Evolutionary conservation across 2,329 filamentous ascomycete species (phyloP).

Genomic region (Cadophora sp.): DNA sequence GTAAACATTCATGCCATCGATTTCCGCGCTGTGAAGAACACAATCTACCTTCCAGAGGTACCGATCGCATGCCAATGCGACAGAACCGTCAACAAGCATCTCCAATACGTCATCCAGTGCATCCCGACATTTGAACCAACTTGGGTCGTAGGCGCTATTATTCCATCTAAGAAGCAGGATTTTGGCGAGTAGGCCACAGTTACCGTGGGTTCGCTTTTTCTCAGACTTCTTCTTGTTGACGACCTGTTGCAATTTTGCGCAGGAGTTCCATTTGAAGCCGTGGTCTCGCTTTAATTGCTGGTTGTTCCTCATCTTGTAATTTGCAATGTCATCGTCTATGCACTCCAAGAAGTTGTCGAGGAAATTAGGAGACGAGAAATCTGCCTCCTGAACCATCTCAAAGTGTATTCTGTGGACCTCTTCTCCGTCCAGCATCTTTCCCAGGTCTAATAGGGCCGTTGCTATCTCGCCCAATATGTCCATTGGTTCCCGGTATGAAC

Average conservation of each 20-base stretch:
- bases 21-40: background rate
- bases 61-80: background rate
- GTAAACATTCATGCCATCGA: background rate
- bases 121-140: conserved; percentile 9
- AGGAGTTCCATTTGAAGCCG: background rate
- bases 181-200: conserved; percentile 2
- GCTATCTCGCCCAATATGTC: background rate
- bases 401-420: conserved; percentile 1
- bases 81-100: conserved; percentile 10
- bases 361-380: background rate
- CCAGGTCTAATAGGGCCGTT: background rate
- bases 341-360: background rate
- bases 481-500: background rate
- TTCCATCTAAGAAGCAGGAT: conserved; percentile 1
- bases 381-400: background rate
- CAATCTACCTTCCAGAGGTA: conserved; percentile 7
- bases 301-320: background rate
- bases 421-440: background rate
- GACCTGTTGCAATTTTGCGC: background rate
- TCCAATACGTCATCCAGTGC: background rate
- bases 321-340: background rate
- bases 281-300: background rate
- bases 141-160: background rate
- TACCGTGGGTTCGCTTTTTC: conserved; percentile 3
- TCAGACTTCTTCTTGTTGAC: background rate